Evolutionary conservation across 768 basidiomycete species (phyloP), one percentile per base, ranked within the genome.

Genomic region (Pulveroboletus ravenelii): DNA sequence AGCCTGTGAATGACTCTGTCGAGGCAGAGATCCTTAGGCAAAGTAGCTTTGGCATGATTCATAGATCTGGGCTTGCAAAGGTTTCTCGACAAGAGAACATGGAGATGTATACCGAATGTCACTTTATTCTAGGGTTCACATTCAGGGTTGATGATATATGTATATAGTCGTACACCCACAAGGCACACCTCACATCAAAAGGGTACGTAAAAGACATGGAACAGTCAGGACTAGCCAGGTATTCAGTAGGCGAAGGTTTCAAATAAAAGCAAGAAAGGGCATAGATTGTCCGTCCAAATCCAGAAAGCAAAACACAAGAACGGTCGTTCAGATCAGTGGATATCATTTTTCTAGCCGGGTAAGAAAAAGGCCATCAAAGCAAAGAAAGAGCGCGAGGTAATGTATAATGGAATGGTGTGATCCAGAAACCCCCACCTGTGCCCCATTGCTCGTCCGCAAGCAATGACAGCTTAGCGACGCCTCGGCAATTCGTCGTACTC

Each of bases 401-500:
- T 20, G 41, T 32, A 41, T 18, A n/a, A 14, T 41, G 23, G 3
- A 15, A 30, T 39, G 32, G 6, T 35, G 17, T 3, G 29, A 34
- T 25, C 17, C 15, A 20, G 20, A 29, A 23, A 14, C 31, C 17
- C 30, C 18, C n/a, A 27, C 20, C 29, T 32, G 17, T 8, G 17
- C 31, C 44, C 39, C 29, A 37, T 39, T 23, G 3, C 32, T n/a
- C 25, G 35, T 23, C 17, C 18, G 17, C 14, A 15, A 7, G 34
- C 35, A 20, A n/a, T 27, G 31, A 29, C 7, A 10, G 12, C 25
- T 57, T 48, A 66, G 37, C 56, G 55, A 38, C 49, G 58, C 13
- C 53, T 54, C 6, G 57, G 52, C 20, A 46, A 1, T 6, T 66
- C 60, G 48, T 79, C 78, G 49, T 79, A 81, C 25, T 78, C 78